These are phyloP conservation scores for Aspergillus ochraceoroseus DNA, from an alignment of 2,329 filamentous ascomycete species.

Conservation along the genomic window DNA sequence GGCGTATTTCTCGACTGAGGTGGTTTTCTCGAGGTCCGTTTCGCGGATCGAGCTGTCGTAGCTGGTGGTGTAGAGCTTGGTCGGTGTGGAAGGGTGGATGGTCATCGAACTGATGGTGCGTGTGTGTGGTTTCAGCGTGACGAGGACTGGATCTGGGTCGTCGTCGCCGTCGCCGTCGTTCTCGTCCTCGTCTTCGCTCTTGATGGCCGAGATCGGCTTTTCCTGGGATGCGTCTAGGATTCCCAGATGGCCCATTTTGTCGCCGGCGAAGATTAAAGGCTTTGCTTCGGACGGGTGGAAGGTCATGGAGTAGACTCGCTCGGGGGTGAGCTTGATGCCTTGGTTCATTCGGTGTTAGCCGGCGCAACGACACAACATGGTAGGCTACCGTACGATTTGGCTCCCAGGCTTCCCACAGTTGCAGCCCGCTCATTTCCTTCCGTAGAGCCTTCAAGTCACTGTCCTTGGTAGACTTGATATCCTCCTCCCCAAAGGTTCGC, in stretches of 20 bases:
- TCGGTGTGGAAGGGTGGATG: slow-evolving; percentile 67
- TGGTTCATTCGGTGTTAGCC: neutral
- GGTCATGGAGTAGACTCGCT: slow-evolving; percentile 77
- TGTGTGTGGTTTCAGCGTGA: slow-evolving; percentile 83
- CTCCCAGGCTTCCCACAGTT: slow-evolving; percentile 76
- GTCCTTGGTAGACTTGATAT: slow-evolving; percentile 73
- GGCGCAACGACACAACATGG: neutral
- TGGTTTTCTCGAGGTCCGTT: slow-evolving; percentile 73
- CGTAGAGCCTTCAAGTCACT: slow-evolving; percentile 68
- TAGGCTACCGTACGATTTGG: slow-evolving; percentile 60
- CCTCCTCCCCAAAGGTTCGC: slow-evolving; percentile 78
- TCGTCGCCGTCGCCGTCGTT: slow-evolving; percentile 63
- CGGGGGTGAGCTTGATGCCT: slow-evolving; percentile 89
- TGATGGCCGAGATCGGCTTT: slow-evolving; percentile 40
- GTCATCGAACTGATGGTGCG: slow-evolving; percentile 82
- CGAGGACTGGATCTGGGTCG: slow-evolving; percentile 68
- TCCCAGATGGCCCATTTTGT: slow-evolving; percentile 86
- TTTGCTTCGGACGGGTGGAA: slow-evolving; percentile 87
- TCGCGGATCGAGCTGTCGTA: slow-evolving; percentile 91
- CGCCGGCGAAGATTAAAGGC: slow-evolving; percentile 83
- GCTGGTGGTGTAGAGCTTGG: slow-evolving; percentile 74
- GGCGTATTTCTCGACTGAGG: slow-evolving; percentile 75
- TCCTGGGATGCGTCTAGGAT: slow-evolving; percentile 69
- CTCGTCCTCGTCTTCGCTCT: slow-evolving; percentile 61
- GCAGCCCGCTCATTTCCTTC: slow-evolving; percentile 68